Conservation (phyloP, 352 stramenopile species). For the Phytophthora sojae region DNA sequence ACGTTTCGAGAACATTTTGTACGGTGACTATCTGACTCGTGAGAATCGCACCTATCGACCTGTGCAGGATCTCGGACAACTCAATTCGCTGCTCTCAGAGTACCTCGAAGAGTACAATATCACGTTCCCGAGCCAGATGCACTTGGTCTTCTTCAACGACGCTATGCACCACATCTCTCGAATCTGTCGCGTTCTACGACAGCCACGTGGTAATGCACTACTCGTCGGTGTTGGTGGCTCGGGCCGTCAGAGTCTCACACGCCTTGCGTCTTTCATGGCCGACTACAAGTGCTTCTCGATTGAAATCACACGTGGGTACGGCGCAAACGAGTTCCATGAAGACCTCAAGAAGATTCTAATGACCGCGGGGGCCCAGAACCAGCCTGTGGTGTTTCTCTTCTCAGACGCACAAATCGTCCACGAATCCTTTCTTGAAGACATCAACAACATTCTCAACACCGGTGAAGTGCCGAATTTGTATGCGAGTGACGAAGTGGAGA, state of each 20-base stretch:
- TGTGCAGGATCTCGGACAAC: slow-evolving; percentile 68
- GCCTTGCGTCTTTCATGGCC: slow-evolving; percentile 92
- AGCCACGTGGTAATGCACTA: slow-evolving; percentile 92
- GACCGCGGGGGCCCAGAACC: slow-evolving; percentile 86
- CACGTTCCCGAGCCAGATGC: slow-evolving; percentile 93
- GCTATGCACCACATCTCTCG: slow-evolving; percentile 94
- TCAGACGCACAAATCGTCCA: slow-evolving; percentile 94
- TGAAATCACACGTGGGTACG: slow-evolving; percentile 94
- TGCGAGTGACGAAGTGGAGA: slow-evolving; percentile 90
- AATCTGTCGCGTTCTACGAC: slow-evolving; percentile 93
- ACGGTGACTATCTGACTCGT: slow-evolving; percentile 91
- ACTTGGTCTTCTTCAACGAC: slow-evolving; percentile 96
- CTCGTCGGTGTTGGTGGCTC: slow-evolving; percentile 93
- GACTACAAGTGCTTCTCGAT: slow-evolving; percentile 94
- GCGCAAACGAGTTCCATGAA: slow-evolving; percentile 92
- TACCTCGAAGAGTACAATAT: slow-evolving; percentile 97
- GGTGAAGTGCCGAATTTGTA: slow-evolving; percentile 95
- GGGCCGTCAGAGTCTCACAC: slow-evolving; percentile 91
- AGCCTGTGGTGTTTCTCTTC: slow-evolving; percentile 93
- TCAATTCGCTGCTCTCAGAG: slow-evolving; percentile 86
- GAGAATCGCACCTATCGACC: slow-evolving; percentile 82
- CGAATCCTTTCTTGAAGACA: slow-evolving; percentile 95
- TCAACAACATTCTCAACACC: slow-evolving; percentile 96
- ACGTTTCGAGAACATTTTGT: slow-evolving; percentile 87
- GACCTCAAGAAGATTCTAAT: slow-evolving; percentile 94